Evolutionary conservation across 305 asterid species (phyloP), one percentile per base, ranked within the genome.

Genomic region (Fraxinus angustifolia): DNA sequence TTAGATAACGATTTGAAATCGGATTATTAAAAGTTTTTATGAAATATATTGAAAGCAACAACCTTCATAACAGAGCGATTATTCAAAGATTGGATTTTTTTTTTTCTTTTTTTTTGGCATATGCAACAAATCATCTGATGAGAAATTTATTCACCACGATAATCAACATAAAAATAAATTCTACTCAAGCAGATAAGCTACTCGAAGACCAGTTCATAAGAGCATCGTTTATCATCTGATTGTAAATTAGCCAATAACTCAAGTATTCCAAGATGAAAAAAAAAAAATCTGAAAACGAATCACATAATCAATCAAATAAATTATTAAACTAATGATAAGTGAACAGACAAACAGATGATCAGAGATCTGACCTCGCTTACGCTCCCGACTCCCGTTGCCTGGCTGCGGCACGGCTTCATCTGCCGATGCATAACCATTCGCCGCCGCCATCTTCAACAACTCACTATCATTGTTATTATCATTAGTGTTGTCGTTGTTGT

Each of bases 291-390:
- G 4, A 79, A 71, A 68, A 28, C 35, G 76, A 71, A 84, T 72
- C 80, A 42, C 81, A 50, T 0, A 82, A 40, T 85, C 88, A 84
- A 81, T 80, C 74, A 76, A 75, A 58, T 30, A 70, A 35, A 50
- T 53, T 5, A 75, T 19, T 6, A n/a, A 77, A 19, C 4, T 8
- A 58, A 34, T 72, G 60, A 12, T 50, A 77, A 12, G 45, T 0
- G 48, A 68, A 10, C 70, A 70, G 77, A 79, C 80, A 30, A 82
- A 34, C 17, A 78, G 48, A 75, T 76, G 82, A 81, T 45, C 74
- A 68, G 40, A 86, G 89, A 90, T 93, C 95, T 79, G 75, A 95
- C 98, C 98, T 91, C 98, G 90, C 85, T 92, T 95, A 73, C 98
- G 97, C 85, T 91, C 97, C 78, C 93, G 87, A 72, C 81, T 71